Conservation (phyloP, 495 filamentous ascomycete genomes). For the Penicillium manginii region DNA sequence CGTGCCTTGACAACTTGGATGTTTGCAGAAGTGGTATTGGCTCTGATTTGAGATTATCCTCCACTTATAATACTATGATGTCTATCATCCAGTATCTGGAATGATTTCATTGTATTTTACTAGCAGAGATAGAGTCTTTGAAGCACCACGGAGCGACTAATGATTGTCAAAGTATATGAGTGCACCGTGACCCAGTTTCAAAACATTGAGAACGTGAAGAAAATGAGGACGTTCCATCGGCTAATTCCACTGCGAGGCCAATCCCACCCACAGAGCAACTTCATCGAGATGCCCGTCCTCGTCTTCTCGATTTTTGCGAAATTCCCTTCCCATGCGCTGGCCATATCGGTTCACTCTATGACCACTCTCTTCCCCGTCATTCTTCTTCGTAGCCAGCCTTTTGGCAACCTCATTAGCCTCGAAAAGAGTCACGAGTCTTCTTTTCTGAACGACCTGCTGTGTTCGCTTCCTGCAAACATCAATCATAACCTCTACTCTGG, state of each 20-base stretch:
- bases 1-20: too few relatives aligned
- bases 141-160: too few relatives aligned
- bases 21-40: too few relatives aligned
- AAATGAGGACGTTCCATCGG: too few relatives aligned
- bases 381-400: constrained; percentile 49
- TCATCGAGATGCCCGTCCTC: constrained; percentile 11
- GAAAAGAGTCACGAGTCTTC: constrained; percentile 66
- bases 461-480: constrained; percentile 28
- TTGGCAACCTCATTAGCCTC: constrained; percentile 77
- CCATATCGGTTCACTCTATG: background rate
- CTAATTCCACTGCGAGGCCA: background rate
- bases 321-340: background rate
- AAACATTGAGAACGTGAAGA: too few relatives aligned
- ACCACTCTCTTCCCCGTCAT: background rate
- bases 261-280: constrained; percentile 14
- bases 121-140: too few relatives aligned
- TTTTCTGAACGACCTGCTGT: constrained; percentile 37
- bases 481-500: constrained; percentile 20
- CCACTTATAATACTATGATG: too few relatives aligned
- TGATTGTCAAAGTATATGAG: too few relatives aligned
- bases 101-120: too few relatives aligned
- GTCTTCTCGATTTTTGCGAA: background rate
- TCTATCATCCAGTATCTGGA: too few relatives aligned
- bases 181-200: too few relatives aligned
- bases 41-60: too few relatives aligned